Base-by-base conservation (phyloP, 1,139 yeast genomes). In the Yamadazyma mexicana region DNA sequence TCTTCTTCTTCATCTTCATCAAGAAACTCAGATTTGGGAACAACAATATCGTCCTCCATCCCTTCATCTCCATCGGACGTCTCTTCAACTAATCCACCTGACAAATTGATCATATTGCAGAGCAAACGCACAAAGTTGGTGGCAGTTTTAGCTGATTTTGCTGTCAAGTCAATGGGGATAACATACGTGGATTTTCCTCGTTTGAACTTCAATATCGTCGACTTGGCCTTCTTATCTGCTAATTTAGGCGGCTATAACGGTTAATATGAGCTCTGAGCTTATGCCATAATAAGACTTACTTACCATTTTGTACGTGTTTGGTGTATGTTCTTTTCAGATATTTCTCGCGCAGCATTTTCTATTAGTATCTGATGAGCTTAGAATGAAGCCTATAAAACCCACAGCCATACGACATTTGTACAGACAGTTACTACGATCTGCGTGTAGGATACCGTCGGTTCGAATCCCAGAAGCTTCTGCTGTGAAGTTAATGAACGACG, bases 21-120 rank as follows among this genome's bases (percentile, higher is more conserved):
- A 3, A 54, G 44, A 17, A 43, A 56, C 33, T 58, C 66, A 10
- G 64, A 57, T 40, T 58, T 58, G 16, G 65, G 66, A 1, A 59
- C 48, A 5, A 49, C 56, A 10, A 62, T 61, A 18, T 54, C 56
- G 10, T 59, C 62, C 16, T 55, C 66, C 27, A 59, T 62, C 29
- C 49, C 62, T 17, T 14, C 25, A 8, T 5, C 31, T 2, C 22
- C 14, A 30, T 54, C 55, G 39, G 52, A 58, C 4, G 49, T 58
- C 5, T 44, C 54, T n/a, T 45, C 52, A 18, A 47, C 39, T 24
- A 76, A 45, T 0, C 84, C 84, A 2, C 83, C 83, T 1, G 79
- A 62, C 11, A 56, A 49, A 42, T 70, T 67, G 30, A 80, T 68
- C 22, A 73, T 67, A 2, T 53, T 50, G 2, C 59, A 55, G 25